Base-by-base conservation (phyloP, 805 yeast species). In the Saturnispora quitensis region DNA sequence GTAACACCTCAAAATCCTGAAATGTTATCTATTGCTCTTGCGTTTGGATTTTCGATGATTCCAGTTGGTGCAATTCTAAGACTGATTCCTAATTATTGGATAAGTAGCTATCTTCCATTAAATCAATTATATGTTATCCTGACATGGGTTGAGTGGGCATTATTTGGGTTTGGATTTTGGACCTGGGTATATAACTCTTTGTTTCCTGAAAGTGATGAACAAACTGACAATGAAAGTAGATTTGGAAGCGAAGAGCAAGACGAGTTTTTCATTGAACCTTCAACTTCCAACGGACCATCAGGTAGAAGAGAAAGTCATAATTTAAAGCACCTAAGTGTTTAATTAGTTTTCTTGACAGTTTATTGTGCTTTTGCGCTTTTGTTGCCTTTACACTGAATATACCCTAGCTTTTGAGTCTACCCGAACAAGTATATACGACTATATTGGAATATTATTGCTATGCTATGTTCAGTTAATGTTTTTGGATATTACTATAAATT, bases 21-120 rank as follows among this genome's bases (percentile, higher is more conserved):
- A 1, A 81, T 83, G 86, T 95, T 99, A 99, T 93, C 78, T 1
- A 81, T 89, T 2, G 93, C 98, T 0, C 68, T 91, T 5, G 62
- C 86, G 27, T 80, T 95, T 69, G 98, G 98, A 31, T 64, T 85
- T 56, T 47, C 86, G 17, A 84, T 96, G 15, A 69, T 93, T 40
- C 97, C 98, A 0, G 76, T 80, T 44, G 98, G 97, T 51, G 64
- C 74, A 18, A 25, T 89, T 12, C 76, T 91, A 43, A 79, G 99
- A 64, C 74, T 84, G 10, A 73, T 86, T 35, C 99, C 99, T 2
- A 96, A 95, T 68, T 71, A 73, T 53, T 80, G 89, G 86, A 83
- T 80, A 1, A 73, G 75, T 51, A 72, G 65, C 51, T 61, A 78
- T 13, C 86, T 85, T 80, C 96, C 96, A 36, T 77, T 50, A 24